phyloP scores from a whole-genome alignment of 139 green algal genomes.

The Eudorina sp. region DNA sequence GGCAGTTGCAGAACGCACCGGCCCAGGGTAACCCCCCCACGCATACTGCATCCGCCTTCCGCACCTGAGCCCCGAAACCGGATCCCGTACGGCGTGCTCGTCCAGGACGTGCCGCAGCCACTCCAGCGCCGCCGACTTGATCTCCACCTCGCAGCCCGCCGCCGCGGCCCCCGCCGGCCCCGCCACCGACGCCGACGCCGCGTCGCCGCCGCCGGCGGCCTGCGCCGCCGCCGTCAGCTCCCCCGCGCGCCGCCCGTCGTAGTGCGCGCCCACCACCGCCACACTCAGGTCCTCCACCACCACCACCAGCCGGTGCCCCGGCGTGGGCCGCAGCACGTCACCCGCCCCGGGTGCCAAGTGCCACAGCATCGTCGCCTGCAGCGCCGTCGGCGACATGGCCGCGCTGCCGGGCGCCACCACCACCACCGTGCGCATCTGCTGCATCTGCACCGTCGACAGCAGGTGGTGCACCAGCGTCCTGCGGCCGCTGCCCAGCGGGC shows the following conservation, averaged over 20 bases:
- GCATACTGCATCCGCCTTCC: background rate
- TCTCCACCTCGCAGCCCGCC: conserved; percentile 32
- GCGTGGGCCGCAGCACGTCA: conserved; percentile 18
- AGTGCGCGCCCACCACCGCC: background rate
- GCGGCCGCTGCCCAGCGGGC: conserved; percentile 43
- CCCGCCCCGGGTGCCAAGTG: background rate
- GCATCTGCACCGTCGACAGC: conserved; percentile 36
- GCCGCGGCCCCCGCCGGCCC: background rate
- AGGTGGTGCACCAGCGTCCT: conserved; percentile 55
- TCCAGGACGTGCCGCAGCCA: conserved; percentile 57
- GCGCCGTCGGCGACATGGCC: background rate
- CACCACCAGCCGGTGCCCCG: conserved; percentile 53
- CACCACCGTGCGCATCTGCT: background rate
- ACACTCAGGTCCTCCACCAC: conserved; percentile 58
- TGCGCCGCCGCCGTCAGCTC: conserved; percentile 39
- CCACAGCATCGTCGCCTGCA: conserved; percentile 50
- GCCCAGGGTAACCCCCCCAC: background rate
- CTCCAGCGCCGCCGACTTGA: conserved; percentile 43
- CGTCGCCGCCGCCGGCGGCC: conserved; percentile 26
- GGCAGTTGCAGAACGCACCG: background rate
- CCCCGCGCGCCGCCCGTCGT: background rate
- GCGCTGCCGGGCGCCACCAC: conserved; percentile 9
- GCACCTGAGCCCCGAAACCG: background rate
- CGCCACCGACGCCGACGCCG: conserved; percentile 14
- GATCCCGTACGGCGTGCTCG: background rate